phyloP scores from a whole-genome alignment of 306 rosid species.

The Medicago truncatula region DNA sequence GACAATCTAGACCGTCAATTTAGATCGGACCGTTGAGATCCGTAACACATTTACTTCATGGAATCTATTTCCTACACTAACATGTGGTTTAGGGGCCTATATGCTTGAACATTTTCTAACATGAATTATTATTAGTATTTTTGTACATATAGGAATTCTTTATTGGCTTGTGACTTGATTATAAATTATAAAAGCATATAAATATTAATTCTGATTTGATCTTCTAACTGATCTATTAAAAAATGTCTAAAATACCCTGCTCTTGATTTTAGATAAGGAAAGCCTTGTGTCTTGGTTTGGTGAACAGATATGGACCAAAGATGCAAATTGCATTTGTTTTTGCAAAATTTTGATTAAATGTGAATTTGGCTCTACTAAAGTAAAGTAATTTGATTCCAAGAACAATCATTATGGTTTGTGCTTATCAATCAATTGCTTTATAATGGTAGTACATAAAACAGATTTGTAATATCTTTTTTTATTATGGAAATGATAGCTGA shows the following conservation, averaged over 20 bases:
- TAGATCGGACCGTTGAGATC: too few species aligned
- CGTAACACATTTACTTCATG: too few species aligned
- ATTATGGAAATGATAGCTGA: not conserved
- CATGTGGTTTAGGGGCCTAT: conserved; percentile 47
- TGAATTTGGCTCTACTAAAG: conserved; percentile 35
- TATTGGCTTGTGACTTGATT: conserved; percentile 29
- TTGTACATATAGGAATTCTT: conserved; percentile 25
- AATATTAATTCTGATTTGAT: conserved; percentile 39
- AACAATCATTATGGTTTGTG: not conserved
- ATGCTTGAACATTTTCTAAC: conserved; percentile 39
- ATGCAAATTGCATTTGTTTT: conserved; percentile 8
- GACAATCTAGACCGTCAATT: too few species aligned
- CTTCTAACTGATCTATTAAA: conserved; percentile 7
- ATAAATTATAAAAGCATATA: conserved; percentile 19
- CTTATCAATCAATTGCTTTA: conserved; percentile 26
- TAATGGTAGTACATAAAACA: conserved; percentile 2
- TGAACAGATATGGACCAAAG: conserved; percentile 25
- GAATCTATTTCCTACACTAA: not conserved
- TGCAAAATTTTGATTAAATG: conserved; percentile 1
- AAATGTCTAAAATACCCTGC: conserved; percentile 47
- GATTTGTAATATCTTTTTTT: conserved; percentile 31
- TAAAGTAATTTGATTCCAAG: not conserved
- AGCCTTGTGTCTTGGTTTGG: conserved; percentile 6
- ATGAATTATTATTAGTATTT: conserved; percentile 39
- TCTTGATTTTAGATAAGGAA: conserved; percentile 37